Evolutionary conservation across 2,329 filamentous ascomycete species (phyloP), one percentile per base, ranked within the genome.

Genomic region (Chaetomium sp.): DNA sequence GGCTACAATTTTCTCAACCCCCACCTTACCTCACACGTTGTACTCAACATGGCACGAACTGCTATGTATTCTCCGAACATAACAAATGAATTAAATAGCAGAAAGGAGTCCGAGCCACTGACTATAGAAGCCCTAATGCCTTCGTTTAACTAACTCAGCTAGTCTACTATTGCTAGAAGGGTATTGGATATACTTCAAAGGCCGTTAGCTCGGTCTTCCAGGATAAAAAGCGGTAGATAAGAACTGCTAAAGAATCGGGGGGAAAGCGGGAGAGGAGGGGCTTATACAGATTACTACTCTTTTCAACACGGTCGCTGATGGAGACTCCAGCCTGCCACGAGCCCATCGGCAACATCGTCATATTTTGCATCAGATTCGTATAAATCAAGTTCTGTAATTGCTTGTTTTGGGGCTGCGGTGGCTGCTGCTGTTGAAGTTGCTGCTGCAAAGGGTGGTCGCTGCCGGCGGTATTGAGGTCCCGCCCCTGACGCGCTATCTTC

Each of bases 111-210:
- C n/a, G n/a, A n/a, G n/a, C n/a, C n/a, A n/a, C n/a, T n/a, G n/a
- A n/a, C n/a, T n/a, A n/a, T n/a, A n/a, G n/a, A n/a, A n/a, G n/a
- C n/a, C n/a, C n/a, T n/a, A n/a, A n/a, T 81, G 75, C 41, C 80
- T 76, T 59, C 74, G 77, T 55, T 72, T 72, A 55, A 75, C 75
- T 44, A 81, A 72, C 5, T 83, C 79, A 49, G 73, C 64, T 0
- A 74, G 71, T 59, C 78, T 80, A 9, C 61, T 65, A 75, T 70
- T 6, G 77, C 77, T 12, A 82, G 69, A 4, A 74, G 70, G 12
- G 78, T 72, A 54, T 79, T 81, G 12, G 78, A 71, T 45, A 81
- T 74, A 12, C 79, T 82, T 52, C 40, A 8, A 12, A 37, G n/a
- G 37, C 5, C n/a, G 47, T 44, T 52, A 44, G 49, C 49, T 9